Percentiles rank a stretch among this genome's conserved stretches.
Evolutionary conservation across 169 alveolate species (phyloP).

Genomic region (Eimeria brunetti): DNA sequence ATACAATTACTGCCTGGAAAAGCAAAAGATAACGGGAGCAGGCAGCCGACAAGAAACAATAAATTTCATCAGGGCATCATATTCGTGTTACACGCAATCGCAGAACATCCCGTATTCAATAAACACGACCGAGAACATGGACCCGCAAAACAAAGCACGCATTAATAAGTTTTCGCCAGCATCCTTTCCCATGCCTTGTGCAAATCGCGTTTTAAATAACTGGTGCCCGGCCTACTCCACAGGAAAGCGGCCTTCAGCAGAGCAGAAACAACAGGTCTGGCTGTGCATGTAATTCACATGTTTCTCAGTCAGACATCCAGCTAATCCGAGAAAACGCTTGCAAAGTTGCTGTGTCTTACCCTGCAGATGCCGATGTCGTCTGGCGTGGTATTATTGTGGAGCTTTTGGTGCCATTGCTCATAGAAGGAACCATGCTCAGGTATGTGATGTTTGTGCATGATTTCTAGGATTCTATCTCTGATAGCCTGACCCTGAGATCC

Average conservation of each 20-base stretch:
- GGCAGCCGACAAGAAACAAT: background rate
- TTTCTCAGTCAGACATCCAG: background rate
- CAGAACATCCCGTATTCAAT: background rate
- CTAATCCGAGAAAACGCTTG: background rate
- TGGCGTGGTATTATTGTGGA: constrained; percentile 96
- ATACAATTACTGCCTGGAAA: constrained; percentile 90
- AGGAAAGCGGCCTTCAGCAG: background rate
- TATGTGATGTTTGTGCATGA: constrained; percentile 93
- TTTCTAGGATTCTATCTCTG: constrained; percentile 93
- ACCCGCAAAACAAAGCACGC: background rate
- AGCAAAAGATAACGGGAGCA: background rate
- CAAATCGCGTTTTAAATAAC: background rate
- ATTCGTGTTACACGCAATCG: background rate
- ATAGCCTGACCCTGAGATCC: constrained; percentile 95
- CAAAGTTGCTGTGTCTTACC: background rate
- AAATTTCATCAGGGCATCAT: background rate
- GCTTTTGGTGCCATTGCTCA: constrained; percentile 97
- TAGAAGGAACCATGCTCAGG: constrained; percentile 90
- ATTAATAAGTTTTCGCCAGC: background rate
- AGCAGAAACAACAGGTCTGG: background rate
- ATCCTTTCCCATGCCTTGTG: background rate
- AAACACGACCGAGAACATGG: background rate
- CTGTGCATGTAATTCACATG: background rate
- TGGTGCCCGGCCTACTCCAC: background rate
- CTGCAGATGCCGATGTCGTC: constrained; percentile 93